Evolutionary conservation across 2,329 filamentous ascomycete genomes (phyloP), one percentile per base, ranked within the genome.

Genomic region (Eutypella sp.): DNA sequence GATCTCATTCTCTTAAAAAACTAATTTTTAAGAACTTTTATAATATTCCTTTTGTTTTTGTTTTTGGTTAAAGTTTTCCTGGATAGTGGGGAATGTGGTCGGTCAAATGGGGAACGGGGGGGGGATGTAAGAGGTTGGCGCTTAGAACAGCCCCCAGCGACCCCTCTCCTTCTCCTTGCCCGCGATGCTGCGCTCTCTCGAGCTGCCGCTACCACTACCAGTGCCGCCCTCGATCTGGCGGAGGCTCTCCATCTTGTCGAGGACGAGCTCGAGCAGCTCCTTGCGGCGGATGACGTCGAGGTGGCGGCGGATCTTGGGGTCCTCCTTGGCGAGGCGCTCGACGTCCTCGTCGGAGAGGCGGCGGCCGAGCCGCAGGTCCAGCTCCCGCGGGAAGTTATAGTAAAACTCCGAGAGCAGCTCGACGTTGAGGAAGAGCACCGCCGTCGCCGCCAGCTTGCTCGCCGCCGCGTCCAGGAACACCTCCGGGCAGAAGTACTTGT

Each of bases 391-490:
- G 67, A 99, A 99, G 63, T 93, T 90, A 70, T 96, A 96, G 71
- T 96, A 96, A 65, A 97, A 99, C 62, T 99, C 95, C 2, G 88
- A 92, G 16, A 99, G 79, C 18, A 99, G 78, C 70, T 99, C 95
- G 10, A 97, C 93, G 60, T 99, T 96, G 24, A 99, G 79, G 75
- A 99, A 99, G 0, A 99, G 81, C 8, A 99, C 93, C 2, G 93
- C 92, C 0, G 93, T 99, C 2, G 89, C 86, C 3, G 92, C 95
- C 41, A 99, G 79, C 68, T 97, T 97, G 56, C 91, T 89, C 2
- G 93, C 91, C 2, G 96, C 93, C 3, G 95, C 90, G 60, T 99
- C 91, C n/a, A 99, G 81, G 73, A 99, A 99, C 15, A 99, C 81
- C 64, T 99, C 93, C 0, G 93, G 93, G 62, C 93, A 99, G 70